These are phyloP conservation scores for Chrysoporthe puriensis DNA, from an alignment of 2,329 filamentous ascomycete species.

Conservation along the genomic window DNA sequence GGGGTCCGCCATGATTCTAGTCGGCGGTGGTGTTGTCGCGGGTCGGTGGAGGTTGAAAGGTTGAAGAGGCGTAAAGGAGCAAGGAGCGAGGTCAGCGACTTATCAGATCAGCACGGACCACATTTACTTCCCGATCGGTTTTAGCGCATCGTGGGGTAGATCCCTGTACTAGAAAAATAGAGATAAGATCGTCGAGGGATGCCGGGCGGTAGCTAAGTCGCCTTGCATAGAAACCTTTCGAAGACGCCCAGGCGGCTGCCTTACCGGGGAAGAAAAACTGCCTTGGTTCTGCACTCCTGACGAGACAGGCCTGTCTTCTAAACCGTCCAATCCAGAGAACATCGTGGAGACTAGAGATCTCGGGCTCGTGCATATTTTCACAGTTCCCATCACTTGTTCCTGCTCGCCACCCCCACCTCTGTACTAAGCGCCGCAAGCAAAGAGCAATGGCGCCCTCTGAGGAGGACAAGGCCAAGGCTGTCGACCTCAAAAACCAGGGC, in stretches of 20 bases:
- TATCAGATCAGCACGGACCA: conserved; percentile 15
- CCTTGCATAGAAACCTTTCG: conserved; percentile 22
- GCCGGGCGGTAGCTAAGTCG: conserved; percentile 11
- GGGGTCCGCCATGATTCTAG: conserved; percentile 21
- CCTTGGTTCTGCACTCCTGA: not conserved
- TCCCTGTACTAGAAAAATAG: not conserved
- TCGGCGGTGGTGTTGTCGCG: conserved; percentile 5
- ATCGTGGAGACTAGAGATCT: not conserved
- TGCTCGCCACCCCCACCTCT: conserved; percentile 8
- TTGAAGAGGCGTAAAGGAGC: not conserved
- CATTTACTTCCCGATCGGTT: conserved; percentile 2
- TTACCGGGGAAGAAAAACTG: conserved; percentile 7
- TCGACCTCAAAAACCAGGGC: conserved; percentile 87
- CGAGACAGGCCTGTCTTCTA: not conserved
- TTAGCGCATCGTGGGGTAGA: conserved; percentile 18
- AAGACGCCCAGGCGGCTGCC: conserved; percentile 11
- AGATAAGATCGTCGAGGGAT: conserved; percentile 10
- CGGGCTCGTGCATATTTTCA: not conserved
- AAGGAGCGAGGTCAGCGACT: not conserved
- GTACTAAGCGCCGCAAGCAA: conserved; percentile 12
- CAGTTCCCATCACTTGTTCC: conserved; percentile 14
- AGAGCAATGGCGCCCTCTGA: conserved; percentile 42
- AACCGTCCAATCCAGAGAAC: not conserved
- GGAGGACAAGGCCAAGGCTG: conserved; percentile 69
- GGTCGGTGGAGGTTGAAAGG: not conserved